A percentile compares a stretch with the other conserved stretches of the same genome.
Evolutionary conservation across 225 moss, liverwort and hornwort species (phyloP).

Genomic region (Thuidium tamariscinum): DNA sequence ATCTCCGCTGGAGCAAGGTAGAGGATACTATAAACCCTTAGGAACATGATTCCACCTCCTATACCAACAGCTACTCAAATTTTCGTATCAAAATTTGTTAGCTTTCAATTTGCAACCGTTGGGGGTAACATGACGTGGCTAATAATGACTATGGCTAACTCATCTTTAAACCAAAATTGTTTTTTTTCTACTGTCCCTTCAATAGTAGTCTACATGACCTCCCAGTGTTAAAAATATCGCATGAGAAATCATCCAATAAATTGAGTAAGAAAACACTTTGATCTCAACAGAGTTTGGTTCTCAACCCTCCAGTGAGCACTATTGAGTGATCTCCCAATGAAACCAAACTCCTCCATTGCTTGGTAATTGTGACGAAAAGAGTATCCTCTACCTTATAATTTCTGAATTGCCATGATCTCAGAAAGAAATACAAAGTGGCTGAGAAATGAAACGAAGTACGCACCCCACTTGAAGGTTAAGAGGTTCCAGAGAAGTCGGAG

Average conservation of each 20-base stretch:
- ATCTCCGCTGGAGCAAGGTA: not conserved
- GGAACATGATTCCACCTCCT: not conserved
- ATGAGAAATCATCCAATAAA: not conserved
- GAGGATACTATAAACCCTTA: not conserved
- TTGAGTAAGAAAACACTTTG: not conserved
- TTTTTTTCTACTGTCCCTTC: not conserved
- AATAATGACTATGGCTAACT: not conserved
- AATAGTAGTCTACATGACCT: not conserved
- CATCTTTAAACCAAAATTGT: not conserved
- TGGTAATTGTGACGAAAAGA: not conserved
- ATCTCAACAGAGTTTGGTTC: not conserved
- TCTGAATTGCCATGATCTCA: not conserved
- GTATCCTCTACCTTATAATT: not conserved
- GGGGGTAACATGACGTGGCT: not conserved
- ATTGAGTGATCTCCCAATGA: not conserved
- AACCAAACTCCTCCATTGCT: not conserved
- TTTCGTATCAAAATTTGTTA: not conserved
- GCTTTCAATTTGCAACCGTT: not conserved
- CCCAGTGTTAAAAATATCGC: not conserved
- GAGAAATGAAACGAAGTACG: not conserved
- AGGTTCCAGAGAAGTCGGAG: not conserved
- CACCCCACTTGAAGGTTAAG: conserved; percentile 21
- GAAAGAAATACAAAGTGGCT: not conserved
- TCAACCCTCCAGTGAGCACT: not conserved
- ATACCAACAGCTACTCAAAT: not conserved